Conservation (phyloP, 768 basidiomycete species). For the Leccinellum rugosiceps region DNA sequence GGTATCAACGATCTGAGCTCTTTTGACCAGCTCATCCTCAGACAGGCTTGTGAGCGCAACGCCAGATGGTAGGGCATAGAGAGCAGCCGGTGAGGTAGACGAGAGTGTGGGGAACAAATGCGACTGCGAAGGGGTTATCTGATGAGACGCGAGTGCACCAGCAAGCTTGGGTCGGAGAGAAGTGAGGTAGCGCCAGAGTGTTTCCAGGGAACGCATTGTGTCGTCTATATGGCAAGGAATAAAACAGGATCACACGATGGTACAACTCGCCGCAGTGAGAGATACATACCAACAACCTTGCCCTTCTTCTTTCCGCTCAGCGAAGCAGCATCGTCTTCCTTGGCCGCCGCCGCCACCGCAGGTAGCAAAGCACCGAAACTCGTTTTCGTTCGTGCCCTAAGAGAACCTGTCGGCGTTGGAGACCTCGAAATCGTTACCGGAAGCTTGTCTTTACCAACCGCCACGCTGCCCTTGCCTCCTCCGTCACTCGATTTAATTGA, state of each 20-base stretch:
- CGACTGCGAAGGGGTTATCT: slow-evolving; percentile 67
- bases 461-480: slow-evolving; percentile 19
- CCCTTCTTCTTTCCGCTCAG: slow-evolving; percentile 37
- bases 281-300: slow-evolving; percentile 34
- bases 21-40: slow-evolving; percentile 81
- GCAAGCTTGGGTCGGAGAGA: slow-evolving; percentile 86
- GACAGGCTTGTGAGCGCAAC: slow-evolving; percentile 66
- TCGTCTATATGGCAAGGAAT: slow-evolving; percentile 42
- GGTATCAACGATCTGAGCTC: slow-evolving; percentile 93
- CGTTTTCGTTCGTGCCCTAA: slow-evolving; percentile 52
- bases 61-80: slow-evolving; percentile 71
- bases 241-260: not conserved
- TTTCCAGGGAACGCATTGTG: slow-evolving; percentile 74
- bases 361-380: slow-evolving; percentile 49
- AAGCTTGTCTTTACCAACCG: slow-evolving; percentile 24
- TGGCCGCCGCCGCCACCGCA: slow-evolving; percentile 28
- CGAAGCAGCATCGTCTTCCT: slow-evolving; percentile 66
- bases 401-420: slow-evolving; percentile 36
- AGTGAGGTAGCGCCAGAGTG: slow-evolving; percentile 81
- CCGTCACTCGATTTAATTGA: slow-evolving; percentile 28
- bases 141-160: slow-evolving; percentile 68
- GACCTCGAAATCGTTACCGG: slow-evolving; percentile 24
- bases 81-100: slow-evolving; percentile 65
- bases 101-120: slow-evolving; percentile 69
- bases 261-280: slow-evolving; percentile 12